Percentiles rank a stretch among this genome's conserved stretches.
Evolutionary conservation across 2,329 filamentous ascomycete species (phyloP).

Genomic region (Exophiala alcalophila): DNA sequence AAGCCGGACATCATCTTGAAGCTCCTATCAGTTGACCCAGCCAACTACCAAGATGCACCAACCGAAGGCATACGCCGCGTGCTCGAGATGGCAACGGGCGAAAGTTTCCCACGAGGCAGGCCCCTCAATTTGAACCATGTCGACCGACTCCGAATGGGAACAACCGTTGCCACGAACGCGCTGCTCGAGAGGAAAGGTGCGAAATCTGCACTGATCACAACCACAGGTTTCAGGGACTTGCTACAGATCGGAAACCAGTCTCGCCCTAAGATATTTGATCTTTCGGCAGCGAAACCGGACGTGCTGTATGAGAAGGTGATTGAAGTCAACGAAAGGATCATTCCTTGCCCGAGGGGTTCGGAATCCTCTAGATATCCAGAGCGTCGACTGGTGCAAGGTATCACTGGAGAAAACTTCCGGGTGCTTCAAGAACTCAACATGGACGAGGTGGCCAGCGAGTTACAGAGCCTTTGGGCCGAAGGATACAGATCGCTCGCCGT

Average conservation of each 20-base stretch:
- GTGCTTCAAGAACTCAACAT: constrained; percentile 35
- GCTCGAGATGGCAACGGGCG: constrained; percentile 38
- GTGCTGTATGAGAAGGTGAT: constrained; percentile 80
- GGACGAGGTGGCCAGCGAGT: constrained; percentile 54
- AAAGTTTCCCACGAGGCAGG: no score
- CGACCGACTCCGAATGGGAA: constrained; percentile 73
- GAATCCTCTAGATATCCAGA: no score
- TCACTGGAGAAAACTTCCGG: constrained; percentile 11
- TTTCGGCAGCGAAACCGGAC: constrained; percentile 80
- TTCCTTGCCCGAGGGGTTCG: no score
- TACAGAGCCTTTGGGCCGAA: constrained; percentile 49
- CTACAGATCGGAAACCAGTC: constrained; percentile 88
- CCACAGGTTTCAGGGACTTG: constrained; percentile 82
- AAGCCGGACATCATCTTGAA: constrained; percentile 39
- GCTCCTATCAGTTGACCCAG: constrained; percentile 41
- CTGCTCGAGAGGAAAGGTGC: constrained; percentile 85
- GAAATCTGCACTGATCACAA: constrained; percentile 80
- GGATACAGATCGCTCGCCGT: constrained; percentile 22
- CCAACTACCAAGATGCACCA: constrained; percentile 54
- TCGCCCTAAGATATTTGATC: constrained; percentile 83
- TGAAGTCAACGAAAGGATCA: constrained; percentile 83
- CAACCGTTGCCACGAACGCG: constrained; percentile 74
- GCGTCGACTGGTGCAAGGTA: constrained; percentile 3
- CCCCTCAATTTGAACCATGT: constrained; percentile 38
- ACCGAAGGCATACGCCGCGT: constrained; percentile 79